Base-by-base conservation (phyloP, 768 basidiomycete species). In the Cyclocybe cylindracea region DNA sequence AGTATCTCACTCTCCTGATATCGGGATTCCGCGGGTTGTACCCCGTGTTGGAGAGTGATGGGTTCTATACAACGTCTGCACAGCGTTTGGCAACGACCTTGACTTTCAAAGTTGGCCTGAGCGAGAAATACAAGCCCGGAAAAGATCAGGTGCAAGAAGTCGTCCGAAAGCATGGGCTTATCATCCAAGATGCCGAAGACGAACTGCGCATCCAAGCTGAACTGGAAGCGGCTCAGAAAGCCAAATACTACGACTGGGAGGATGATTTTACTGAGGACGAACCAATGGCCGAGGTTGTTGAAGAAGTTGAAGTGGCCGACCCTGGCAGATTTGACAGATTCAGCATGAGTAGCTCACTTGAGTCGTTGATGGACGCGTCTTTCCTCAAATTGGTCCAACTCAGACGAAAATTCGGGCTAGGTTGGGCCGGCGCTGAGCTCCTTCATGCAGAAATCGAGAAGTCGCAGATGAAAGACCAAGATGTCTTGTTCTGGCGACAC, bases 371-470 rank as follows among this genome's bases (percentile, higher is more conserved):
- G 53, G 78, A 86, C 46, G 73, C 82, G 45, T 72, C 77, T 7
- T 77, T 89, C 51, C 61, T 84, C 24, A 76, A 73, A 41, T 59
- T 88, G 13, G 64, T 89, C 18, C 76, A 76, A 50, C 61, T 83
- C 2, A 70, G 86, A 39, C 61, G 77, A 33, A 71, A 71, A 57
- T 84, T 79, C 56, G 69, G 69, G 4, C 66, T 86, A 10, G 84
- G 85, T 10, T 90, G 87, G 87, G 84, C 86, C 2, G 85, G 80
- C 3, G 87, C 86, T 3, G 88, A 89, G 59, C 56, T 74, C 13
- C 68, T 88, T 42, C 63, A 74, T 41, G 61, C 72, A 45, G 70
- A 76, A 59, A 64, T 75, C 8, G 79, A 83, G 59, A 73, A 66
- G 50, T 60, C 65, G 19, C 82, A 85, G 60, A 65, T 58, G 45